These are phyloP conservation scores for Colletotrichum eremochloae DNA, from an alignment of 2,329 filamentous ascomycete genomes.

Conservation along the genomic window DNA sequence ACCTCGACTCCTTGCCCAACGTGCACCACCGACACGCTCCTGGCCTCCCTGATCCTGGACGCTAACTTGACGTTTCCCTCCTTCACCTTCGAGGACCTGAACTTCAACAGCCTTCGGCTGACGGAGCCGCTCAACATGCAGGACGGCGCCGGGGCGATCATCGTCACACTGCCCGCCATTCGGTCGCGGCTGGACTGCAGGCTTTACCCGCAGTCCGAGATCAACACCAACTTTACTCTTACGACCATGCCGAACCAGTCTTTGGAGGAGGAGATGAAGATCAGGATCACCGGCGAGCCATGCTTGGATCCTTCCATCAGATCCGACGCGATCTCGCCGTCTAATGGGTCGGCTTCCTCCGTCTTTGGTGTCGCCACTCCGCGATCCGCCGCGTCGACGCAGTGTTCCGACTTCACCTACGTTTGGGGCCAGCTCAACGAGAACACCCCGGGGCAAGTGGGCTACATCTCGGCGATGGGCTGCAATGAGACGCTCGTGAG, in stretches of 20 bases:
- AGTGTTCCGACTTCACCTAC: conserved; percentile 52
- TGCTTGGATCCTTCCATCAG: conserved; percentile 40
- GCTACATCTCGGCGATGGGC: conserved; percentile 50
- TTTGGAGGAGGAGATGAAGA: conserved; percentile 30
- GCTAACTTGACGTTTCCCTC: conserved; percentile 52
- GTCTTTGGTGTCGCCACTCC: conserved; percentile 46
- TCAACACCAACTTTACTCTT: conserved; percentile 45
- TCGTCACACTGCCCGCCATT: conserved; percentile 49
- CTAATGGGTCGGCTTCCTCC: conserved; percentile 32
- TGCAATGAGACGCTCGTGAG: conserved; percentile 56
- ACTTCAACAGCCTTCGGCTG: conserved; percentile 43
- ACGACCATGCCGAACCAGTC: conserved; percentile 30
- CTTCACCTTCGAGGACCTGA: conserved; percentile 53
- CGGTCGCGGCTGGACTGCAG: conserved; percentile 50
- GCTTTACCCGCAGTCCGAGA: conserved; percentile 44
- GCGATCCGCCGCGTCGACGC: conserved; percentile 41
- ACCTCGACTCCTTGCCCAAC: conserved; percentile 41
- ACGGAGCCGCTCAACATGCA: conserved; percentile 30
- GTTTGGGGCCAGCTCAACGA: conserved; percentile 52
- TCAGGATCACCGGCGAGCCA: conserved; percentile 44
- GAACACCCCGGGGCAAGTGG: conserved; percentile 47
- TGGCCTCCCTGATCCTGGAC: conserved; percentile 52
- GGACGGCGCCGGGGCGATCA: conserved; percentile 40
- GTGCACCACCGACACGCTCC: conserved; percentile 48
- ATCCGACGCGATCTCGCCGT: conserved; percentile 44